Conservation (phyloP, 208 protist genomes). For the Acanthamoeba castellanii region DNA sequence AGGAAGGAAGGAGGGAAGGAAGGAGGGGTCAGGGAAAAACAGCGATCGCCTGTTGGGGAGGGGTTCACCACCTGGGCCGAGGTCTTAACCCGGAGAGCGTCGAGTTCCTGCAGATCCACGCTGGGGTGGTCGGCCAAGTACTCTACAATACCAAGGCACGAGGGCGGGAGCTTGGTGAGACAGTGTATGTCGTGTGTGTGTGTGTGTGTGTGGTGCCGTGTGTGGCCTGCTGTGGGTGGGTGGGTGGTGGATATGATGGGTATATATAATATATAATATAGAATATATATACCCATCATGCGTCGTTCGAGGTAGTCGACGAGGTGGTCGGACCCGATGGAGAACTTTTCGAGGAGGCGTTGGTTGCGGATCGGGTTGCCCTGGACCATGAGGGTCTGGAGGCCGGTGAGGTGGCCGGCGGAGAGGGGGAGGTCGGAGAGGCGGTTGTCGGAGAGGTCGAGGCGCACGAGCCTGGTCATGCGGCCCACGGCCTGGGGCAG, state of each 20-base stretch:
- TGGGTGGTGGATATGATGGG: no score
- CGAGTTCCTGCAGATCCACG: not conserved
- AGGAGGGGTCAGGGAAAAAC: not conserved
- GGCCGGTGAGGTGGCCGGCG: slow-evolving; percentile 44
- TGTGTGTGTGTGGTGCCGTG: no score
- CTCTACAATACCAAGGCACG: not conserved
- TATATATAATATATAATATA: no score
- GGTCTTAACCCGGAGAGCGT: not conserved
- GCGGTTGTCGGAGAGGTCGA: slow-evolving; percentile 74
- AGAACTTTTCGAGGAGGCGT: slow-evolving; percentile 13
- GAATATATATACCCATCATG: slow-evolving; percentile 53
- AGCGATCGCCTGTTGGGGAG: no score
- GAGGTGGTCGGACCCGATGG: slow-evolving; percentile 53
- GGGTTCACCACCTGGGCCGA: not conserved
- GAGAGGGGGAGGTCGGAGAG: slow-evolving; percentile 57
- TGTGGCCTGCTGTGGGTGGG: no score
- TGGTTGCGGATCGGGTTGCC: slow-evolving; percentile 29
- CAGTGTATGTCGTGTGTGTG: no score
- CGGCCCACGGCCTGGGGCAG: slow-evolving; percentile 69
- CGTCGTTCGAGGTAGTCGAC: slow-evolving; percentile 8
- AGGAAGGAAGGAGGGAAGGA: not conserved
- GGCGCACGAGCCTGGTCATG: slow-evolving; percentile 50
- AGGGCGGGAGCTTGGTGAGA: no score
- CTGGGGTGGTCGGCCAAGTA: not conserved
- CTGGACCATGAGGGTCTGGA: slow-evolving; percentile 42